Conservation (phyloP, 2,329 filamentous ascomycete genomes). For the Apiospora aurea region DNA sequence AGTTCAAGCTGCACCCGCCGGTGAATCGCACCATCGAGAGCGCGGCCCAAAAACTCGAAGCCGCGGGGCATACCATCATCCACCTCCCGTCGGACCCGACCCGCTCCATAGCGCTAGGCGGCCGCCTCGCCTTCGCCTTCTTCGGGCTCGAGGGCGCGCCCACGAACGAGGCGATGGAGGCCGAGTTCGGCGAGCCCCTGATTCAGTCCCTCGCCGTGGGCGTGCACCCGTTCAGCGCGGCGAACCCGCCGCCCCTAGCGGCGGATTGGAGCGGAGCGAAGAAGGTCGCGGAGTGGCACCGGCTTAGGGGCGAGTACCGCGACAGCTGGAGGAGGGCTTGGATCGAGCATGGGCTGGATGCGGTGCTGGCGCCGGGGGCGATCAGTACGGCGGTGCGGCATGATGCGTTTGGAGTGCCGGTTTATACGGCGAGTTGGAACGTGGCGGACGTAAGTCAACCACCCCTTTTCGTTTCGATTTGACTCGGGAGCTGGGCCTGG, state of each 20-base stretch:
- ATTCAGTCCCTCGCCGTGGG: conserved; percentile 46
- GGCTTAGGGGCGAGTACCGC: conserved; percentile 40
- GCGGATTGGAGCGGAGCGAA: conserved; percentile 43
- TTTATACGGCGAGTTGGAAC: conserved; percentile 59
- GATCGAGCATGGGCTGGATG: conserved; percentile 54
- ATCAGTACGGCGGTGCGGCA: conserved; percentile 59
- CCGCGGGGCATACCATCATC: conserved; percentile 54
- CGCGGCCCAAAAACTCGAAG: conserved; percentile 47
- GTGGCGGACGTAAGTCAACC: conserved; percentile 58
- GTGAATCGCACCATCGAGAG: conserved; percentile 52
- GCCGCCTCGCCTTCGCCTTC: conserved; percentile 48
- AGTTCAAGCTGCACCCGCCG: conserved; percentile 58
- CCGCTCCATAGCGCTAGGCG: conserved; percentile 38
- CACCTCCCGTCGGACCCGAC: conserved; percentile 40
- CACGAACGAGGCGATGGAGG: conserved; percentile 43
- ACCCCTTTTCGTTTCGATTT: accelerated
- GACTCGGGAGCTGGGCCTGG: background rate
- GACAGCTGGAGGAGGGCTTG: conserved; percentile 51
- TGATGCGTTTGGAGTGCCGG: conserved; percentile 54
- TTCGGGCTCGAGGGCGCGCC: conserved; percentile 37
- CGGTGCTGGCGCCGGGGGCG: conserved; percentile 55
- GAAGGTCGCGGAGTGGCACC: conserved; percentile 50
- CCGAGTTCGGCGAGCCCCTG: conserved; percentile 49
- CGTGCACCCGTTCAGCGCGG: conserved; percentile 33
- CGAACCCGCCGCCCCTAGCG: conserved; percentile 41